Percentiles rank a stretch among this genome's conserved stretches.
Conservation (phyloP, 257 asterid species). For the Linaria vulgaris region DNA sequence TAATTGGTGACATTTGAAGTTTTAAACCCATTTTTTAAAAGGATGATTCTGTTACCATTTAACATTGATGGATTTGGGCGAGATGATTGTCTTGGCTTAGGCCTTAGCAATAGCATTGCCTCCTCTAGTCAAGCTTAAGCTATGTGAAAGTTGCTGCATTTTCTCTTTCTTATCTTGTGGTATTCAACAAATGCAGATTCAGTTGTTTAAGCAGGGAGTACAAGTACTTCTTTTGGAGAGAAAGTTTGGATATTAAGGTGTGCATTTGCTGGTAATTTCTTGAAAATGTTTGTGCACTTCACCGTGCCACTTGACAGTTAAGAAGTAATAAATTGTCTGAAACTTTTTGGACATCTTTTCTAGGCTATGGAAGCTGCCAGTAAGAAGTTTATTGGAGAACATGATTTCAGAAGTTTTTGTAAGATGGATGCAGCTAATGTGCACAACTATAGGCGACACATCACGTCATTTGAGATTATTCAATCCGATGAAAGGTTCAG, state of each 20-base stretch:
- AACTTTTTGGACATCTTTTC: conserved; percentile 24
- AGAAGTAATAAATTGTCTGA: conserved; percentile 16
- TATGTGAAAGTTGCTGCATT: conserved; percentile 10
- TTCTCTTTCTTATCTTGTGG: conserved; percentile 17
- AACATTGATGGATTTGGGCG: no score
- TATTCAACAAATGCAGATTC: conserved; percentile 61
- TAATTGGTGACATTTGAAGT: no score
- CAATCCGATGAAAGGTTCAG: conserved; percentile 72
- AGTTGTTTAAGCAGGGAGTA: conserved; percentile 87
- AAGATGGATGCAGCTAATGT: conserved; percentile 97
- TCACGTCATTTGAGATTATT: conserved; percentile 59
- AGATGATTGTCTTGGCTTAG: no score
- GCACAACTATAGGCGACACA: conserved; percentile 70
- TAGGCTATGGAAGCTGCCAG: conserved; percentile 90
- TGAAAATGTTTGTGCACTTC: conserved; percentile 14
- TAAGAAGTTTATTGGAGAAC: conserved; percentile 80
- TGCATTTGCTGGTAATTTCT: conserved; percentile 23
- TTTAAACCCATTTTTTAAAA: no score
- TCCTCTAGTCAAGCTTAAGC: not conserved
- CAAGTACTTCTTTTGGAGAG: conserved; percentile 94
- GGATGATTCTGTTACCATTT: no score
- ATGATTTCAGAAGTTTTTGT: conserved; percentile 96
- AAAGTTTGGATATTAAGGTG: conserved; percentile 64
- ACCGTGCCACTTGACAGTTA: conserved; percentile 12
- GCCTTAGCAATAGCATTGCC: no score